A percentile compares a stretch with the other conserved stretches of the same genome.
Conservation (phyloP, 2,329 filamentous ascomycete genomes). For the Epicoccum sorghinum region DNA sequence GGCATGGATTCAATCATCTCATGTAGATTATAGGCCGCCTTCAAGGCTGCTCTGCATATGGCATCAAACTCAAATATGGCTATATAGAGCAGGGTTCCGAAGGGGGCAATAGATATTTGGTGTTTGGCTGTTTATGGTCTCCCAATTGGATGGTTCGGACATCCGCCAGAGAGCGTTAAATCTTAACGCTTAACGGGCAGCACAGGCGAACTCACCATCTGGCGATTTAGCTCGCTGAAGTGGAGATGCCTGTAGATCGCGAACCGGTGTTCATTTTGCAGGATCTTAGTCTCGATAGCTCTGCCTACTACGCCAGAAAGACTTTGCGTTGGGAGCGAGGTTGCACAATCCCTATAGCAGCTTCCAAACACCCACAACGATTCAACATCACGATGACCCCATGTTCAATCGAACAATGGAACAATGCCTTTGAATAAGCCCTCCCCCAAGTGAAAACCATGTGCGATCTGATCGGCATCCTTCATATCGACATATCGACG, state of each 20-base stretch:
- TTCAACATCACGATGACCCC: no score
- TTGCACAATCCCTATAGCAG: no score
- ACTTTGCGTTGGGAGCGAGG: no score
- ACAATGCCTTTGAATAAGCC: not conserved
- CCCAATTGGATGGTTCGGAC: slow-evolving; percentile 5
- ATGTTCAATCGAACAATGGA: no score
- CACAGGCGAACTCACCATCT: not conserved
- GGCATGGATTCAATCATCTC: no score
- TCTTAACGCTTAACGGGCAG: slow-evolving; percentile 3
- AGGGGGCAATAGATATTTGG: not conserved
- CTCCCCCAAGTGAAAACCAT: not conserved
- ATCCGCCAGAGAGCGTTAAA: slow-evolving; percentile 2
- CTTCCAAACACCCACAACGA: no score
- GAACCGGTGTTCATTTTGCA: slow-evolving; percentile 14
- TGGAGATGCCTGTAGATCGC: not conserved
- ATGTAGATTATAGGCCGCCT: not conserved
- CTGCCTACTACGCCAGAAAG: no score
- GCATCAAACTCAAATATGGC: not conserved
- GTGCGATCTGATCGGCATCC: slow-evolving; percentile 7
- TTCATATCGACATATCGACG: slow-evolving; percentile 6
- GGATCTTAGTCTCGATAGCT: slow-evolving; percentile 2
- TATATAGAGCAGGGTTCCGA: not conserved
- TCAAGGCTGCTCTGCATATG: not conserved
- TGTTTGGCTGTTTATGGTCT: not conserved
- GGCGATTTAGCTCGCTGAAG: slow-evolving; percentile 1